These are phyloP conservation scores for Cyathus striatus DNA, from an alignment of 768 basidiomycete genomes.

Conservation along the genomic window DNA sequence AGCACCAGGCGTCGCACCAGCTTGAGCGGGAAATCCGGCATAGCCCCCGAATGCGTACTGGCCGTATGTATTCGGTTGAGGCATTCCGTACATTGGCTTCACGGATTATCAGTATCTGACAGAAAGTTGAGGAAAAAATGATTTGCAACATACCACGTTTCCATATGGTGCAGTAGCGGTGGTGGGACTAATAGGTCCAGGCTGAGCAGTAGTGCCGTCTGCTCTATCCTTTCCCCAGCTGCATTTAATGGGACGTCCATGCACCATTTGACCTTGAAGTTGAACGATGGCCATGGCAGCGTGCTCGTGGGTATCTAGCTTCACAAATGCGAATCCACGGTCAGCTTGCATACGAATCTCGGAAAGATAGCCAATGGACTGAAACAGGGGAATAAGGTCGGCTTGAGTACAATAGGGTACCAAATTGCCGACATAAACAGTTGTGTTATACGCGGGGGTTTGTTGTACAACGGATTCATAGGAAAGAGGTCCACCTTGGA, in stretches of 20 bases:
- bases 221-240: constrained; percentile 98
- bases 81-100: constrained; percentile 89
- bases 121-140: constrained; percentile 1
- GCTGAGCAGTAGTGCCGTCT: constrained; percentile 57
- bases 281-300: constrained; percentile 98
- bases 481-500: constrained; percentile 81
- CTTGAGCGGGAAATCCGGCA: constrained; percentile 62
- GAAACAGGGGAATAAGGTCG: constrained; percentile 96
- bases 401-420: constrained; percentile 97
- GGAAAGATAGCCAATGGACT: constrained; percentile 96
- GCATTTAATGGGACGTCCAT: constrained; percentile 95
- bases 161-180: constrained; percentile 65
- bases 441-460: constrained; percentile 90
- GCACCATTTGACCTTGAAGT: constrained; percentile 94
- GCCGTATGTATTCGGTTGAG: constrained; percentile 74
- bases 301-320: constrained; percentile 97
- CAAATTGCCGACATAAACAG: constrained; percentile 98
- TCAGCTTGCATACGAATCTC: constrained; percentile 99
- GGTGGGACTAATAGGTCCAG: constrained; percentile 55
- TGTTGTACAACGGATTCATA: constrained; percentile 94
- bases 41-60: constrained; percentile 78
- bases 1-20: constrained; percentile 41
- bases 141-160: constrained; percentile 58
- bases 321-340: constrained; percentile 98
- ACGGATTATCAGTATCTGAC: constrained; percentile 4